Base-by-base conservation (phyloP, 805 yeast species). In the Metschnikowia peoriensis region DNA sequence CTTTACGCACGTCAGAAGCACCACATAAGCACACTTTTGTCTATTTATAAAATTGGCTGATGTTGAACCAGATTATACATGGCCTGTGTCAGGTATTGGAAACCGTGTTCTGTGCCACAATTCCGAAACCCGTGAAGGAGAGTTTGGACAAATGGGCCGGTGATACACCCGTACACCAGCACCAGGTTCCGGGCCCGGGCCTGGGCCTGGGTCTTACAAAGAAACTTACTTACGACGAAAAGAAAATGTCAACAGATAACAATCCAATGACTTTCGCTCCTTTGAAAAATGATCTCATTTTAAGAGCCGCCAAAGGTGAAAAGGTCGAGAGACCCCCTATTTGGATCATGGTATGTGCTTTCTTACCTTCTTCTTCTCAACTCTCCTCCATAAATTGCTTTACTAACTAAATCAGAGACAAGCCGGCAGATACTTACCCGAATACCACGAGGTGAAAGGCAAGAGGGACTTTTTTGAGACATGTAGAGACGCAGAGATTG, bases 301-400 rank as follows among this genome's bases (percentile, higher is more conserved):
- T 94, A 58, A 79, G 99, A 62, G 97, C 98, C 4, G 97, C 98
- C 10, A 78, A 79, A 58, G 97, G 88, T 53, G 96, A 93, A 66
- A 74, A 73, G 54, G 97, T 93, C 40, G 98, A 94, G 71, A 84
- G 99, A 67, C 97, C 99, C 1, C 99, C 99, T 16, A 84, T 94
- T 55, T 94, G 97, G 97, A 87, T 92, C 60, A 91, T 91, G 97
- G 83, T 79, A 70, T 57, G 81, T 66, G 16, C 50, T 8, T 22
- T 15, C 11, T 28, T n/a, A 8, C 35, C 17, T 39, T 39, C 4
- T 39, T 39, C 8, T 39, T 39, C 27, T 39, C 2, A 9, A 10
- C 10, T 44, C 34, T 16, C 22, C 12, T 46, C 22, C 43, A 16
- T 22, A 22, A 10, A n/a, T 29, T n/a, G 16, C 7, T n/a, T 38